These are phyloP conservation scores for Trametes polyzona DNA, from an alignment of 1,284 basidiomycete species.

Conservation along the genomic window DNA sequence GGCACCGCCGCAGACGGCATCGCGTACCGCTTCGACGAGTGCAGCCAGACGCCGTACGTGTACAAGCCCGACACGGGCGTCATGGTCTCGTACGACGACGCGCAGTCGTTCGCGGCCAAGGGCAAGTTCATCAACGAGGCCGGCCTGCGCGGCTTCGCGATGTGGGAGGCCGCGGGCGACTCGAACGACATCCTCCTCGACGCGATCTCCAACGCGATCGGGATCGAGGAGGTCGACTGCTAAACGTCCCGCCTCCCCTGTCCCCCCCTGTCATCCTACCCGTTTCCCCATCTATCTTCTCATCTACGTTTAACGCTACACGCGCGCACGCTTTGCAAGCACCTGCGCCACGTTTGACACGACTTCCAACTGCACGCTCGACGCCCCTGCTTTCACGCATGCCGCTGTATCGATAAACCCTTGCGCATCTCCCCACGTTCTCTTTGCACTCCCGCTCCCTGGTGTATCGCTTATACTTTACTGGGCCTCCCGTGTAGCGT, in stretches of 20 bases:
- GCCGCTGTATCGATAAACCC: conserved; percentile 22
- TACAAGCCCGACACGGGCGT: conserved; percentile 44
- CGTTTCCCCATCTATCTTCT: background rate
- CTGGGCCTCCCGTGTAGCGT: conserved; percentile 18
- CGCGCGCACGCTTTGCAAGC: conserved; percentile 9
- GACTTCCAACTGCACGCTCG: conserved; percentile 9
- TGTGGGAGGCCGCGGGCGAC: conserved; percentile 69
- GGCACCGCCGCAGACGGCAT: conserved; percentile 45
- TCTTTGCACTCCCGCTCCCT: conserved; percentile 12
- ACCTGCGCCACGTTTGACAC: conserved; percentile 13
- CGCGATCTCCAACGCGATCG: conserved; percentile 46
- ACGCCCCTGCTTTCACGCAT: conserved; percentile 15
- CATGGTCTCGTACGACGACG: conserved; percentile 47
- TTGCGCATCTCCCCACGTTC: too few species aligned
- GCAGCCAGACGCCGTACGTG: conserved; percentile 54
- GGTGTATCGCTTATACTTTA: conserved; percentile 7
- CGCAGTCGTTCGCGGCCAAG: conserved; percentile 51
- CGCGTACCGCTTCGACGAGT: conserved; percentile 46
- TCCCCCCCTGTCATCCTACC: background rate
- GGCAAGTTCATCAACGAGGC: conserved; percentile 57
- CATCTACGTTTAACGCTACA: conserved; percentile 3
- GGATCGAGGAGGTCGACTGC: conserved; percentile 29
- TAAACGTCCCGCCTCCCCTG: background rate
- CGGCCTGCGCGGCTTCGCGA: conserved; percentile 60
- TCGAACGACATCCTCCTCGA: conserved; percentile 56